Percentiles rank a stretch among this genome's conserved stretches.
phyloP scores from a whole-genome alignment of 805 yeast species.

The Lachancea sp. region DNA sequence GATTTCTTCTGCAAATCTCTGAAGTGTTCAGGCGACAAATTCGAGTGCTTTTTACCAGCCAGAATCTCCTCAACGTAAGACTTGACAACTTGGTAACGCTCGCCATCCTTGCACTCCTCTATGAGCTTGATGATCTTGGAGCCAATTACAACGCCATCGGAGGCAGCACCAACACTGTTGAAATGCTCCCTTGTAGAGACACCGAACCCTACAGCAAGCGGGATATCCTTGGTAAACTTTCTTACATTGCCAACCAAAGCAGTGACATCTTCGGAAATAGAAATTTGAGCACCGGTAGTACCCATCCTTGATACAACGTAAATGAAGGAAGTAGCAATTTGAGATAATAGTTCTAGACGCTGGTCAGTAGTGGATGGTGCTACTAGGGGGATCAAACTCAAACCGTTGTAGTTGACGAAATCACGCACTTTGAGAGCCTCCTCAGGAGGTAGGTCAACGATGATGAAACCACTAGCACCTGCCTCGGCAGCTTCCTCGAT shows the following conservation, averaged over 20 bases:
- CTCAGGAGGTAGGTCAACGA: slow-evolving; percentile 97
- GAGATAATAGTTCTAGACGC: slow-evolving; percentile 68
- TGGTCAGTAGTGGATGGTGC: slow-evolving; percentile 96
- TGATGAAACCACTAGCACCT: slow-evolving; percentile 92
- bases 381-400: slow-evolving; percentile 86
- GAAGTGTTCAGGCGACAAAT: slow-evolving; percentile 33
- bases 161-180: slow-evolving; percentile 62
- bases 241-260: slow-evolving; percentile 71
- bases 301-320: slow-evolving; percentile 98
- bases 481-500: slow-evolving; percentile 72
- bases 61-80: slow-evolving; percentile 64
- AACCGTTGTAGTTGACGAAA: slow-evolving; percentile 56
- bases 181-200: slow-evolving; percentile 91
- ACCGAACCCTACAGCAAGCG: slow-evolving; percentile 96
- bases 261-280: slow-evolving; percentile 56
- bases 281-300: slow-evolving; percentile 79
- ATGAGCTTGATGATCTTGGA: slow-evolving; percentile 70
- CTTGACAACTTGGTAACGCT: slow-evolving; percentile 56
- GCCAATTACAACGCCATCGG: slow-evolving; percentile 97
- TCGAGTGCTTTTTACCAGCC: slow-evolving; percentile 44
- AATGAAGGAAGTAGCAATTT: slow-evolving; percentile 89
- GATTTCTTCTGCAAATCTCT: slow-evolving; percentile 31
- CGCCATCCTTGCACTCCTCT: slow-evolving; percentile 54
- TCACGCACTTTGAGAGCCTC: slow-evolving; percentile 86
- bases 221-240: slow-evolving; percentile 64